Evolutionary conservation across 208 protist species (phyloP).

Genomic region (Acanthamoeba pearcei): DNA sequence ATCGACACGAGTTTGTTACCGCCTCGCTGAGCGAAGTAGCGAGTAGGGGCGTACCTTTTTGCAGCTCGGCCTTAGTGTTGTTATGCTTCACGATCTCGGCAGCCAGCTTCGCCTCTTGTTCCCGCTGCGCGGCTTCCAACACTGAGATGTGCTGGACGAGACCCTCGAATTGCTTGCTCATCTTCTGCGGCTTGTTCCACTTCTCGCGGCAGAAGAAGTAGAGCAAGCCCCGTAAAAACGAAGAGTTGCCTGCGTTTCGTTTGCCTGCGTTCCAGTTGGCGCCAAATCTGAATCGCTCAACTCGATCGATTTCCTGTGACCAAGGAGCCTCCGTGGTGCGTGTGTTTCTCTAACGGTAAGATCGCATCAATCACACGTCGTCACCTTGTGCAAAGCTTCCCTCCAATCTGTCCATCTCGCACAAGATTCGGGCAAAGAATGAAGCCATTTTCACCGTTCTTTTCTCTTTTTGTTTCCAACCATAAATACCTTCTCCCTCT

Average conservation of each 20-base stretch:
- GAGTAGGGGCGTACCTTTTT: not conserved
- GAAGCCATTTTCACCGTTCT: too few species aligned
- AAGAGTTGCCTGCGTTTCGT: too few species aligned
- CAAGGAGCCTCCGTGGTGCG: not conserved
- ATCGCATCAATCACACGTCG: too few species aligned
- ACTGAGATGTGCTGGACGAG: constrained; percentile 7
- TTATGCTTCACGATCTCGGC: not conserved
- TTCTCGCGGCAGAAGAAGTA: not conserved
- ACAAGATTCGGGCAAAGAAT: too few species aligned
- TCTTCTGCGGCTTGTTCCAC: not conserved
- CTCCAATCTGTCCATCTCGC: too few species aligned
- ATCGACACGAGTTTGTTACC: not conserved
- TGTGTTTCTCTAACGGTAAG: not conserved
- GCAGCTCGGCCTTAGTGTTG: not conserved
- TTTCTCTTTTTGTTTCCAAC: too few species aligned
- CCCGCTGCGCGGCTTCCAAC: constrained; percentile 3
- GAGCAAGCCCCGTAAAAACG: not conserved
- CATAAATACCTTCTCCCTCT: not conserved
- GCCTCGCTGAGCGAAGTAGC: not conserved
- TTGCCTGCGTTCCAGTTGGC: not conserved
- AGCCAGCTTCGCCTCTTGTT: constrained; percentile 21
- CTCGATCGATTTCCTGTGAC: not conserved
- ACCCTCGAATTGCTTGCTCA: constrained; percentile 17
- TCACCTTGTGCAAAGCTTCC: not conserved
- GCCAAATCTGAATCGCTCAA: not conserved